Conservation (phyloP, 2,329 filamentous ascomycete species). For the Lachnellula suecica region DNA sequence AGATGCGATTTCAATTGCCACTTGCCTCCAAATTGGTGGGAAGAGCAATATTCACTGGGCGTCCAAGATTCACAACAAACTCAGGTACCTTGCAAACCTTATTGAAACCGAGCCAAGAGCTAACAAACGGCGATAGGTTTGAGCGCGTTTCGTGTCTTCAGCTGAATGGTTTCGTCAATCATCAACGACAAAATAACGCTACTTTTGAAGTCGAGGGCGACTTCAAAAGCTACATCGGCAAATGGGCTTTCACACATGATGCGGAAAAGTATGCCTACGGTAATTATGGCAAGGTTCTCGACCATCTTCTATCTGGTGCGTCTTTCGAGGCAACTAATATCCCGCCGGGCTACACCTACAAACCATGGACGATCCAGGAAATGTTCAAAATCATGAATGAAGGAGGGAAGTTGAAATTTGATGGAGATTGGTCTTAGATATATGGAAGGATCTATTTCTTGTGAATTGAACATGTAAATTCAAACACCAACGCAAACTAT, state of each 20-base stretch:
- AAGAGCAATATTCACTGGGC: not conserved
- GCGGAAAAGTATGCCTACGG: conserved; percentile 5
- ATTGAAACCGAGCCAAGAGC: not conserved
- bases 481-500: too few species aligned
- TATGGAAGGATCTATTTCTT: too few species aligned
- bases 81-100: not conserved
- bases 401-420: not conserved
- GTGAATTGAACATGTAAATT: too few species aligned
- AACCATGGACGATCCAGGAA: conserved; percentile 8
- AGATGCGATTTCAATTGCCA: conserved; percentile 35
- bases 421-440: conserved; percentile 12
- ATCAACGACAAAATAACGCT: not conserved
- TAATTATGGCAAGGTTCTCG: conserved; percentile 1
- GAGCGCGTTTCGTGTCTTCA: conserved; percentile 3
- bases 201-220: not conserved
- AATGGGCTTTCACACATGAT: conserved; percentile 4
- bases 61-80: conserved; percentile 1
- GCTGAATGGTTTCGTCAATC: not conserved
- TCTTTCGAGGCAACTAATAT: conserved; percentile 3
- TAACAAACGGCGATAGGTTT: not conserved
- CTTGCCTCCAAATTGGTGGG: conserved; percentile 24
- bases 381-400: not conserved
- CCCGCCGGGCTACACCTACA: conserved; percentile 1
- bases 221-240: not conserved
- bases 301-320: not conserved